Evolutionary conservation across 306 rosid species (phyloP).

Genomic region (Sicyos baderoa): DNA sequence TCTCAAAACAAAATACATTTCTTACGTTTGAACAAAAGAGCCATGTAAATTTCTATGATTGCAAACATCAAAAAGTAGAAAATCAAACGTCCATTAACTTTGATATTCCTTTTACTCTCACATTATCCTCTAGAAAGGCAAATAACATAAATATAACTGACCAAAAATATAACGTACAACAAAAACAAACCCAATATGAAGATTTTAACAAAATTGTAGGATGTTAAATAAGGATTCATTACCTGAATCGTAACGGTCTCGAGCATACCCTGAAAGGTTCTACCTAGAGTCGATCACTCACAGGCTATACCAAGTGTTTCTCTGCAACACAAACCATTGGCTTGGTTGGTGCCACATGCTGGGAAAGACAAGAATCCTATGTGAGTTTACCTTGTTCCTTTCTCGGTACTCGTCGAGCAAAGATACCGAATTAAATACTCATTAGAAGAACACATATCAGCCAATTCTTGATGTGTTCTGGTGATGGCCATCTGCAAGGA

Average conservation of each 20-base stretch:
- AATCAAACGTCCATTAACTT: neutral
- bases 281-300: neutral
- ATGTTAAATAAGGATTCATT: neutral
- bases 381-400: slow-evolving; percentile 26
- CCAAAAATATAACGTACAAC: neutral
- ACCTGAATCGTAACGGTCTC: neutral
- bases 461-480: slow-evolving; percentile 70
- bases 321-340: slow-evolving; percentile 1
- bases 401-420: slow-evolving; percentile 40
- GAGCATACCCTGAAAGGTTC: neutral
- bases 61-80: neutral
- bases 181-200: neutral
- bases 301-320: neutral
- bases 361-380: neutral
- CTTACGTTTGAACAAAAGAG: too few relatives aligned
- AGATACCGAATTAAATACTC: slow-evolving; percentile 72
- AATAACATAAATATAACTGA: neutral
- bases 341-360: neutral
- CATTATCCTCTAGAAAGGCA: neutral
- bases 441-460: slow-evolving; percentile 81
- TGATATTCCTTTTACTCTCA: neutral
- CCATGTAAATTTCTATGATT: neutral
- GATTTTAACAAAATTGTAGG: slow-evolving; percentile 4
- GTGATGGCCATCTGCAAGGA: slow-evolving; percentile 76
- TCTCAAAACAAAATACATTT: too few relatives aligned